phyloP scores from a whole-genome alignment of 345 rosid species.

The Brassica juncea region DNA sequence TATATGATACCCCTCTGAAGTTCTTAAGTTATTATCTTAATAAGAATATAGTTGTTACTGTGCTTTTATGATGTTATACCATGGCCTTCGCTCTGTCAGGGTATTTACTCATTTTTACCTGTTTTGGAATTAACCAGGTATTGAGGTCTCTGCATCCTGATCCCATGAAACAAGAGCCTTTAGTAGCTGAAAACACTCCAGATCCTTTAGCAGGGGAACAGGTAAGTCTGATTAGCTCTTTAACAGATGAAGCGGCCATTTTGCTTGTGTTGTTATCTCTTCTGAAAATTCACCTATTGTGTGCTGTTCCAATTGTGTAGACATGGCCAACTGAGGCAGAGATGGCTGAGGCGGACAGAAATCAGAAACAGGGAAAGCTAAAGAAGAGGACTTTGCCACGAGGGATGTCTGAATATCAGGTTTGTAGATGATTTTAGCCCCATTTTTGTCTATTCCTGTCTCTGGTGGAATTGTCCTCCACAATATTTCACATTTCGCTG shows the following conservation, averaged over 20 bases:
- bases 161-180: constrained; percentile 64
- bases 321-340: constrained; percentile 98
- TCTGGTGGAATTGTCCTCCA: neutral
- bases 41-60: neutral
- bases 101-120: neutral
- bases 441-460: neutral
- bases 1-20: neutral
- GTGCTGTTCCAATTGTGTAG: constrained; percentile 47
- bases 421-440: constrained; percentile 30
- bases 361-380: constrained; percentile 52
- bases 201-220: constrained; percentile 95
- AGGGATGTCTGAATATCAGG: constrained; percentile 98
- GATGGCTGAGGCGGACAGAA: constrained; percentile 61
- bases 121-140: constrained; percentile 50
- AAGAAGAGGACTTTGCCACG: constrained; percentile 72
- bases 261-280: constrained; percentile 20
- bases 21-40: neutral
- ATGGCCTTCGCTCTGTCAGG: neutral
- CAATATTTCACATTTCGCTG: neutral
- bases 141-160: constrained; percentile 60
- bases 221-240: constrained; percentile 45
- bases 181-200: constrained; percentile 76
- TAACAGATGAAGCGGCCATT: neutral
- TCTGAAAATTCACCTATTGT: constrained; percentile 8
- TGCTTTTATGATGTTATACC: constrained; percentile 8